Conservation (phyloP, 2,329 filamentous ascomycete genomes). For the Scytalidium lignicola region DNA sequence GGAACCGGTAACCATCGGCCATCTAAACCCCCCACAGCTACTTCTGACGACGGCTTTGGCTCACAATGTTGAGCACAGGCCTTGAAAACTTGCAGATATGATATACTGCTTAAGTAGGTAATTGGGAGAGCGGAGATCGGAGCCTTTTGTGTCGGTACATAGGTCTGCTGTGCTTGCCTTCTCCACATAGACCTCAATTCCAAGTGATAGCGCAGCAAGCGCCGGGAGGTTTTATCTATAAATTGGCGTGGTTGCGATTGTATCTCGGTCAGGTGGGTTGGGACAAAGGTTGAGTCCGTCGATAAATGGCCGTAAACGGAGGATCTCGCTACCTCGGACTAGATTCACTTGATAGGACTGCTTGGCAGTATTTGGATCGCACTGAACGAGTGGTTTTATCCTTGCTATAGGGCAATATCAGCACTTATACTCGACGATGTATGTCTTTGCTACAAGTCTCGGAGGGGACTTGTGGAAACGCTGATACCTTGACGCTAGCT, state of each 20-base stretch:
- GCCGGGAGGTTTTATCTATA: not conserved
- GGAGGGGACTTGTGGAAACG: not conserved
- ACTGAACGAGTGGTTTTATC: not conserved
- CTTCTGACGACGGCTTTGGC: slow-evolving; percentile 17
- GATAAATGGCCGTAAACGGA: not conserved
- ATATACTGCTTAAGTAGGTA: slow-evolving; percentile 19
- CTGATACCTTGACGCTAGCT: not conserved
- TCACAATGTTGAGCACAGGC: slow-evolving; percentile 19
- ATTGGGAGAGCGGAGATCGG: slow-evolving; percentile 22
- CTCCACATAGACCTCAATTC: slow-evolving; percentile 2
- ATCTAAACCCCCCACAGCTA: slow-evolving; percentile 44
- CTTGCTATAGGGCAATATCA: not conserved
- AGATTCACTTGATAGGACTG: not conserved
- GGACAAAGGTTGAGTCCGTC: not conserved
- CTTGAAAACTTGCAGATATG: slow-evolving; percentile 7
- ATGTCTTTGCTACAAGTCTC: not conserved
- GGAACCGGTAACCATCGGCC: slow-evolving; percentile 65
- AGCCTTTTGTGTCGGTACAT: slow-evolving; percentile 30
- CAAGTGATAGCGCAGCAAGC: not conserved
- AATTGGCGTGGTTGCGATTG: not conserved
- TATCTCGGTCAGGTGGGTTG: not conserved
- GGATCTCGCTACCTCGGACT: not conserved
- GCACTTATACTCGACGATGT: not conserved
- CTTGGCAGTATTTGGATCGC: not conserved
- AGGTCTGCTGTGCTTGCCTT: slow-evolving; percentile 17